phyloP scores from a whole-genome alignment of 371 early-diverging fungal species.

The Basidiobolus meristosporus region DNA sequence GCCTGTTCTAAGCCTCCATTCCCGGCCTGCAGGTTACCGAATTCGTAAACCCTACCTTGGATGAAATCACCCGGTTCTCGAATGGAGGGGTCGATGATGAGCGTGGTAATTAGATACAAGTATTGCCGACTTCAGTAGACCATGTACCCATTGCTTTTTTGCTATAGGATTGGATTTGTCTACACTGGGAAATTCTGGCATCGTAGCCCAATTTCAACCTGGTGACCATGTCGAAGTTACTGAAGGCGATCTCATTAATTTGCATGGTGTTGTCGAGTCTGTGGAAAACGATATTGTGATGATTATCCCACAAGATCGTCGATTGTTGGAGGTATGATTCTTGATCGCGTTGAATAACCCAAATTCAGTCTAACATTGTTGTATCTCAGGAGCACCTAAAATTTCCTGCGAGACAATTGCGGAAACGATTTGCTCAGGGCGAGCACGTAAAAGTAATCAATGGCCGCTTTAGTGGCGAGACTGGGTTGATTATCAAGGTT shows the following conservation, averaged over 20 bases:
- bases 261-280: conserved; percentile 56
- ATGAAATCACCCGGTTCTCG: conserved; percentile 78
- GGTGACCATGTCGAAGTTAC: conserved; percentile 85
- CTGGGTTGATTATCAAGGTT: conserved; percentile 74
- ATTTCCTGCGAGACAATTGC: conserved; percentile 29
- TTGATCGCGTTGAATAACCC: conserved; percentile 1
- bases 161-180: conserved; percentile 14
- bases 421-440: conserved; percentile 74
- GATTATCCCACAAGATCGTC: conserved; percentile 24
- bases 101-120: conserved; percentile 15
- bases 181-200: conserved; percentile 20
- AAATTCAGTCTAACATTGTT: too few species aligned
- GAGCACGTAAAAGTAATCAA: conserved; percentile 88
- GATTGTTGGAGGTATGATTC: conserved; percentile 16
- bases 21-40: conserved; percentile 18
- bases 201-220: conserved; percentile 23
- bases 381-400: too few species aligned
- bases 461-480: conserved; percentile 71
- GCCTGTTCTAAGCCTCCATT: not conserved
- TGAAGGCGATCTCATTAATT: conserved; percentile 75
- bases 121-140: not conserved
- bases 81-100: conserved; percentile 32
- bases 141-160: not conserved
- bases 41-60: conserved; percentile 75
- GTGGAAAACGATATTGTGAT: conserved; percentile 42